Evolutionary conservation across 305 asterid genomes (phyloP), one percentile per base, ranked within the genome.

Genomic region (Fraxinus sp.): DNA sequence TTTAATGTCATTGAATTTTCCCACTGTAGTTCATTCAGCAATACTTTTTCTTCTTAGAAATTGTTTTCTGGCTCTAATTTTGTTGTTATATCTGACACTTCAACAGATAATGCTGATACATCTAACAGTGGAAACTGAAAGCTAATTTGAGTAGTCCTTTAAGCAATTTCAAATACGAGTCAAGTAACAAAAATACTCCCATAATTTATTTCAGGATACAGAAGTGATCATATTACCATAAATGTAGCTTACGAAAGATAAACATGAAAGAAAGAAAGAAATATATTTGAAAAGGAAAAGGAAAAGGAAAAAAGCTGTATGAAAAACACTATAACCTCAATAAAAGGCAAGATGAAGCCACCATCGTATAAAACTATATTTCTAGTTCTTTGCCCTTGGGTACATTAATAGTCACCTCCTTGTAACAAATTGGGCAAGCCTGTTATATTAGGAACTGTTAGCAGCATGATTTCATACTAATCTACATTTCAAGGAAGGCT

Each of bases 361-460:
- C 83, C 85, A 57, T 71, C 41, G 80, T 83, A 78, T 82, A 72
- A 83, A 73, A 41, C 35, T 73, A 81, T 85, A 33, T 57, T 77
- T 89, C 89, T 68, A 89, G 84, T 78, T 37, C 46, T 33, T 33
- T 33, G 6, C 36, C 85, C 92, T 90, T 91, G 24, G 90, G 80
- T 77, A 88, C 88, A 76, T 86, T 85, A 41, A 90, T 82, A 81
- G 73, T 79, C 88, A 93, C 98, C 85, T 95, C 98, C 85, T 90
- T 87, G 93, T 92, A 93, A 90, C 98, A 95, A 85, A 95, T 91
- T 33, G 98, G 98, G 88, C 98, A 95, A 66, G 98, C 98, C 98
- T 95, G 97, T 68, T 78, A 77, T 77, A 74, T 32, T 1, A 72
- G 70, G 70, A 81, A 64, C 35, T 30, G 79, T 90, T 41, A 90